phyloP scores from a whole-genome alignment of 148 eudicot genomes.

The Fallopia convolvulus region DNA sequence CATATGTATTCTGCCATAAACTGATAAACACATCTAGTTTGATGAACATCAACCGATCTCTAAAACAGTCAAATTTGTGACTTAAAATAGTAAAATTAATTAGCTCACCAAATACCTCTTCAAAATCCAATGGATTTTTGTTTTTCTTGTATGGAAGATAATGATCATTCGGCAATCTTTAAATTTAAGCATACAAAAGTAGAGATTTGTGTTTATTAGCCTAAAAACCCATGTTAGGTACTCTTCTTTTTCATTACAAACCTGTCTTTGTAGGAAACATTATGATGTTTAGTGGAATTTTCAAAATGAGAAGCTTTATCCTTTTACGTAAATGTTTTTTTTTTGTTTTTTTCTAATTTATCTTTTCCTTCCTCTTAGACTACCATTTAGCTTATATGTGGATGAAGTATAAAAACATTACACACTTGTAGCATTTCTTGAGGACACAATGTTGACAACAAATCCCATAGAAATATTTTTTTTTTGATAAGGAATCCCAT shows the following conservation, averaged over 20 bases:
- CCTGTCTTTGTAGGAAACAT: conserved; percentile 5
- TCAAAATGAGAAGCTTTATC: not conserved
- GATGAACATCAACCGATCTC: too few relatives aligned
- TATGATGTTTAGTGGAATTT: conserved; percentile 7
- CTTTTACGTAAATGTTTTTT: not conserved
- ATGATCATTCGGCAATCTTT: not conserved
- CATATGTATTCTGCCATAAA: too few relatives aligned
- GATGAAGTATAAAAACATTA: not conserved
- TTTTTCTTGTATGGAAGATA: not conserved
- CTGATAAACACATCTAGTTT: too few relatives aligned
- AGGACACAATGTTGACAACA: conserved; percentile 1
- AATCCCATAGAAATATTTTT: not conserved
- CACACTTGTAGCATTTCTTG: not conserved
- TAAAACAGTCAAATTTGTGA: not conserved
- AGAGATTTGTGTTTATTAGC: conserved; percentile 7
- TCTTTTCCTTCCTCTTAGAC: not conserved
- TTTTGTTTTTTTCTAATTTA: not conserved
- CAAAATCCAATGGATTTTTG: not conserved
- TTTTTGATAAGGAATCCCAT: not conserved
- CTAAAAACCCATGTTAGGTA: not conserved
- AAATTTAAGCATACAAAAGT: conserved; percentile 6
- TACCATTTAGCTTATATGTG: not conserved
- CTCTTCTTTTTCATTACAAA: not conserved
- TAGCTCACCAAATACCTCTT: not conserved
- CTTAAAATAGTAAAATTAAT: not conserved